phyloP scores from a whole-genome alignment of 2,329 filamentous ascomycete species.

The Diaporthe humulicola region DNA sequence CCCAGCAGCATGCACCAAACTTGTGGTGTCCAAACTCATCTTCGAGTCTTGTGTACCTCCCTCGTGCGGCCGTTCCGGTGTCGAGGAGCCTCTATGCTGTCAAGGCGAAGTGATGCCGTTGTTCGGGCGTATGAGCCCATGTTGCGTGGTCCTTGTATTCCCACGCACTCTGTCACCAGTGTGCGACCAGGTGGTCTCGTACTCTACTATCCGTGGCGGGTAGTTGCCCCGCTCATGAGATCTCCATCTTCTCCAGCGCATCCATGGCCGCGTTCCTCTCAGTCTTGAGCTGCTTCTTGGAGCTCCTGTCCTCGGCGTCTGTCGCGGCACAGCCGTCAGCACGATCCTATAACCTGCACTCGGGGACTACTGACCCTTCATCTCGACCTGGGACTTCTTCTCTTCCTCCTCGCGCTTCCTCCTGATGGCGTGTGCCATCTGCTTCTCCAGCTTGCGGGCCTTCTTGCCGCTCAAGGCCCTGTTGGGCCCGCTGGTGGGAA shows the following conservation, averaged over 20 bases:
- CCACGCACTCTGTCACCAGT: not conserved
- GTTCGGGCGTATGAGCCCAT: not conserved
- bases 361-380: conserved; percentile 35
- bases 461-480: conserved; percentile 67
- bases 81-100: not conserved
- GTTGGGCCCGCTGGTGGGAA: conserved; percentile 69
- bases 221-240: conserved; percentile 28
- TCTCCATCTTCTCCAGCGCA: conserved; percentile 39
- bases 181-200: not conserved
- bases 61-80: not conserved
- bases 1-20: not conserved
- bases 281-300: conserved; percentile 40
- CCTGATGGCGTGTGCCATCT: conserved; percentile 64
- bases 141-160: not conserved
- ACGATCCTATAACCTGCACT: too few species aligned
- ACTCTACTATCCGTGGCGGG: not conserved
- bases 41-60: not conserved
- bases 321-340: not conserved
- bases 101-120: not conserved
- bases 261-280: conserved; percentile 37
- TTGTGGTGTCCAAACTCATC: not conserved
- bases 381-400: conserved; percentile 32
- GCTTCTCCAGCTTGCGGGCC: conserved; percentile 68
- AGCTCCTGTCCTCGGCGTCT: conserved; percentile 35
- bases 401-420: conserved; percentile 64